phyloP scores from a whole-genome alignment of 495 filamentous ascomycete species.

The Polyplosphaeria fusca region DNA sequence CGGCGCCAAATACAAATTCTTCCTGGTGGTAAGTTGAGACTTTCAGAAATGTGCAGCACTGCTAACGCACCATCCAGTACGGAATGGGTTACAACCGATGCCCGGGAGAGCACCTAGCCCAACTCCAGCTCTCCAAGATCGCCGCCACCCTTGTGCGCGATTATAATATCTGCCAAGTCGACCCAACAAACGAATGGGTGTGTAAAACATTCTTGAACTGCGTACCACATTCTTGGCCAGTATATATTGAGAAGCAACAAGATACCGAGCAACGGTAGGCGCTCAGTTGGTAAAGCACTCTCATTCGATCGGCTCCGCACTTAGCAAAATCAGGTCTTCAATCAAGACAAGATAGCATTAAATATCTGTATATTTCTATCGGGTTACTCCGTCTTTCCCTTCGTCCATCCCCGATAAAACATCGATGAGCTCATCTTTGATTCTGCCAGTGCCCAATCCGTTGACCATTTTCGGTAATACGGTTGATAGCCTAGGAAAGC shows the following conservation, averaged over 20 bases:
- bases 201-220: slow-evolving; percentile 42
- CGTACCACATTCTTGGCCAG: slow-evolving; percentile 46
- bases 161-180: slow-evolving; percentile 44
- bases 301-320: too few relatives aligned
- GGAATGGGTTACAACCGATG: slow-evolving; percentile 47
- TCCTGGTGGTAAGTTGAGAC: slow-evolving; percentile 34
- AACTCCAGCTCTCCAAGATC: slow-evolving; percentile 48
- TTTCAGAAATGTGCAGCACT: background rate
- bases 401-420: background rate
- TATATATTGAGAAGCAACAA: too few relatives aligned
- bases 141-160: slow-evolving; percentile 44
- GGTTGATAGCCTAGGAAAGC: slow-evolving; percentile 53
- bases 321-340: too few relatives aligned
- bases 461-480: slow-evolving; percentile 50
- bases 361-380: too few relatives aligned
- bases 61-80: slow-evolving; percentile 35
- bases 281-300: too few relatives aligned
- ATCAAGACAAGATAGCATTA: too few relatives aligned
- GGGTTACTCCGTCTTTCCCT: too few relatives aligned
- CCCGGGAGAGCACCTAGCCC: slow-evolving; percentile 47
- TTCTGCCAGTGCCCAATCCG: slow-evolving; percentile 45
- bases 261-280: too few relatives aligned
- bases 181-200: slow-evolving; percentile 44
- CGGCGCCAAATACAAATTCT: slow-evolving; percentile 39
- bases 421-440: background rate